Evolutionary conservation across 306 rosid genomes (phyloP), one percentile per base, ranked within the genome.

Genomic region (Astragalus glycyphyllos): DNA sequence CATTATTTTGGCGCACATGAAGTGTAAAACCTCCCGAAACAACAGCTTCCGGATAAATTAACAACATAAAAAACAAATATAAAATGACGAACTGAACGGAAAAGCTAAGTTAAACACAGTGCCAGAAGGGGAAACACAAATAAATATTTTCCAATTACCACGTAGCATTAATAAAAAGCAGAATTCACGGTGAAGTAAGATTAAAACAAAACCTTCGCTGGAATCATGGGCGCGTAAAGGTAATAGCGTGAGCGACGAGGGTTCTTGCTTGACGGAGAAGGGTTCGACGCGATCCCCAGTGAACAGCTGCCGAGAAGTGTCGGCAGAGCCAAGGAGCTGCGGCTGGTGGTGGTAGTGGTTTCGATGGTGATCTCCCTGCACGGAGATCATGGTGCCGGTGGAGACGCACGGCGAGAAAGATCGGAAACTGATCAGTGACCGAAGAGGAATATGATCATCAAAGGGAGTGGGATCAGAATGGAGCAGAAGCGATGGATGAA

Each of bases 321-420:
- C 80, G 37, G 71, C 55, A 5, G 77, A 58, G 3, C 83, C 88
- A 0, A 73, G 29, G 14, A 76, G 75, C 83, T 68, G 81, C 7
- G 77, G 79, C 78, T 79, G 92, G 60, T 66, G 88, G 68, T 73
- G 78, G 42, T 77, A 82, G 58, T 80, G 86, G 57, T 56, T 86
- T 74, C 56, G 82, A 38, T 79, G 88, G 45, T 74, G 88, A 50
- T 89, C 98, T 67, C 92, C 95, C 57, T 85, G 87, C 32, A 86
- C 96, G 34, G 98, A 80, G 73, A 92, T 86, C 92, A 92, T 87
- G 79, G 54, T 81, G 78, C 73, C 51, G 58, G 64, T 13, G 51
- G 1, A 9, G 40, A 38, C 1, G 37, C 45, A 0, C 48, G 16
- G 14, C 6, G 10, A 55, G 5, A 15, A 11, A 40, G 65, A 71